Evolutionary conservation across 2,329 filamentous ascomycete genomes (phyloP).

Genomic region (Xylaria polymorpha): DNA sequence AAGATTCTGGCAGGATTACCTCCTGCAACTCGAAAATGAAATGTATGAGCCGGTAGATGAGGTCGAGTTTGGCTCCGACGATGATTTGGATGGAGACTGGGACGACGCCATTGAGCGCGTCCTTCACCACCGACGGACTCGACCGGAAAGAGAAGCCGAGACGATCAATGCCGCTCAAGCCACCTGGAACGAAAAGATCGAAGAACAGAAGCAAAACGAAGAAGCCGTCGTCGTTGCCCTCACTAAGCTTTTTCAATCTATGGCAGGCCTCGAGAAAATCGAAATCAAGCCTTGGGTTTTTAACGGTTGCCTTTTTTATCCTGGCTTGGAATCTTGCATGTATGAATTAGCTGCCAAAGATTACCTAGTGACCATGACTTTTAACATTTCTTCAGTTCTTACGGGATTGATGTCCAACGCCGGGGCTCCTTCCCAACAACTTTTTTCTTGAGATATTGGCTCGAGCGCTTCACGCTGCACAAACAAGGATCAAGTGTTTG

Average conservation of each 20-base stretch:
- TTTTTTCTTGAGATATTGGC: constrained; percentile 24
- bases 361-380: neutral
- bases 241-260: constrained; percentile 24
- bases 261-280: constrained; percentile 21
- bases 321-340: constrained; percentile 26
- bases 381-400: constrained; percentile 25
- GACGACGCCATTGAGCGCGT: constrained; percentile 20
- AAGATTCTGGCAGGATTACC: constrained; percentile 36
- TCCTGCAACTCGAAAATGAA: constrained; percentile 17
- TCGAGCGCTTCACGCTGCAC: constrained; percentile 22
- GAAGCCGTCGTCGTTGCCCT: constrained; percentile 19
- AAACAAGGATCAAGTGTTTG: constrained; percentile 22
- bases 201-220: constrained; percentile 23
- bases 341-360: constrained; percentile 14
- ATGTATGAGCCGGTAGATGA: constrained; percentile 34
- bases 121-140: constrained; percentile 15
- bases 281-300: constrained; percentile 34
- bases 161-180: constrained; percentile 5
- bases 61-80: constrained; percentile 4
- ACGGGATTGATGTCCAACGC: constrained; percentile 21
- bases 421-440: constrained; percentile 25
- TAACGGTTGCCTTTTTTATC: constrained; percentile 10
- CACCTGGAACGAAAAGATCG: constrained; percentile 24
- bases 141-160: constrained; percentile 25
- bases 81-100: constrained; percentile 15